These are phyloP conservation scores for Heliosperma pusillum DNA, from an alignment of 148 eudicot genomes.

Conservation along the genomic window DNA sequence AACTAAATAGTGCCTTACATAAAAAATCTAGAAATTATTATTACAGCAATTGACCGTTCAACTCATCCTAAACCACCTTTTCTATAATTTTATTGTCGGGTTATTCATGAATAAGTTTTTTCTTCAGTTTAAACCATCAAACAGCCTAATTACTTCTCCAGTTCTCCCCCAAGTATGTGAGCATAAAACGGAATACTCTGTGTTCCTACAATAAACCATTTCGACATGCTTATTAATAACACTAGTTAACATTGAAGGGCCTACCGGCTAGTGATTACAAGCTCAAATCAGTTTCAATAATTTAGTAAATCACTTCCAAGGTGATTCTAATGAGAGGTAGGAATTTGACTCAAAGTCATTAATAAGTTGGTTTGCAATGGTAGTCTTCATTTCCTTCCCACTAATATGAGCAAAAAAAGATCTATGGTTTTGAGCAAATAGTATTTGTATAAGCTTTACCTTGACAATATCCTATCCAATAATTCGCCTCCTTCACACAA, in stretches of 20 bases:
- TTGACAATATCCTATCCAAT: slow-evolving; percentile 82
- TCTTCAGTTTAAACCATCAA: not conserved
- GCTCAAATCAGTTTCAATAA: not conserved
- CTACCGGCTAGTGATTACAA: not conserved
- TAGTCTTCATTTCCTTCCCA: not conserved
- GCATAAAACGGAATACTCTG: not conserved
- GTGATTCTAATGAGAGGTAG: not conserved
- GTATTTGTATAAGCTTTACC: slow-evolving; percentile 36
- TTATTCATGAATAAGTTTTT: too few relatives aligned
- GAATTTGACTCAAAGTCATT: not conserved
- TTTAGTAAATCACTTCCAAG: not conserved
- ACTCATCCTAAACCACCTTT: not conserved
- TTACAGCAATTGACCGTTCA: not conserved
- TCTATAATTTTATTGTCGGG: not conserved
- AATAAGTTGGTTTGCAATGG: not conserved
- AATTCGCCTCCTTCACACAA: slow-evolving; percentile 99
- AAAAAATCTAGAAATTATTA: not conserved
- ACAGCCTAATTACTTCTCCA: not conserved
- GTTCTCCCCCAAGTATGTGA: not conserved
- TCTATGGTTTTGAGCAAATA: not conserved
- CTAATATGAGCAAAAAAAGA: not conserved
- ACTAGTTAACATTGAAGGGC: not conserved
- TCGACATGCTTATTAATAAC: not conserved
- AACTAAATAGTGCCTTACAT: not conserved
- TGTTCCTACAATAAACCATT: not conserved